Evolutionary conservation across 768 basidiomycete genomes (phyloP).

Genomic region (Boletus fagicola): DNA sequence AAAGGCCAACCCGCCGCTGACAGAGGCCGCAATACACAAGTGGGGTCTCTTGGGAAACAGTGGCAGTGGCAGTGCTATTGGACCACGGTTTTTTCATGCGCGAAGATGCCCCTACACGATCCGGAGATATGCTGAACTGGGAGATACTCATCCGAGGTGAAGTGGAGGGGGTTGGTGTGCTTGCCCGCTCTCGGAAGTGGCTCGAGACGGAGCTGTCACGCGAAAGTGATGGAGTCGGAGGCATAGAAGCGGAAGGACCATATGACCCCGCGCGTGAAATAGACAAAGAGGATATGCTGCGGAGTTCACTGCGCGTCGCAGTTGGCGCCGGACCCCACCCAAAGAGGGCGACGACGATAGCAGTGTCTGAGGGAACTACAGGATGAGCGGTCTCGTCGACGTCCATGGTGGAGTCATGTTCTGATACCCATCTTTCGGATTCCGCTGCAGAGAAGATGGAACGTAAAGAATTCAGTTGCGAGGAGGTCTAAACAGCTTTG

Average conservation of each 20-base stretch:
- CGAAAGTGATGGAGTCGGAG: slow-evolving; percentile 34
- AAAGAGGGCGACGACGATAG: slow-evolving; percentile 45
- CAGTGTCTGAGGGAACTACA: slow-evolving; percentile 36
- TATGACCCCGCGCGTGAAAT: slow-evolving; percentile 27
- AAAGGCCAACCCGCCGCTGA: slow-evolving; percentile 76
- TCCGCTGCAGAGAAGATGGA: slow-evolving; percentile 41
- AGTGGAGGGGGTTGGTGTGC: slow-evolving; percentile 23
- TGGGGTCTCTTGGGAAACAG: slow-evolving; percentile 40
- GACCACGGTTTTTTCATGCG: slow-evolving; percentile 8
- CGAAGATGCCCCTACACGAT: slow-evolving; percentile 7
- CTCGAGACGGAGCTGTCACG: slow-evolving; percentile 33
- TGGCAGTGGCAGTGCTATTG: not conserved
- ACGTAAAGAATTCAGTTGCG: slow-evolving; percentile 53
- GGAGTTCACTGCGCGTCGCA: slow-evolving; percentile 14
- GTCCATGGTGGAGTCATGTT: slow-evolving; percentile 20
- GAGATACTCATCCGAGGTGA: slow-evolving; percentile 24
- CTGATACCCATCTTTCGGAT: slow-evolving; percentile 30
- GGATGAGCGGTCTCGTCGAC: slow-evolving; percentile 10
- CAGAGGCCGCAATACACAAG: slow-evolving; percentile 68
- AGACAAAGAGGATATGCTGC: slow-evolving; percentile 19
- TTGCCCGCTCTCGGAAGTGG: slow-evolving; percentile 17
- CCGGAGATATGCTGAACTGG: slow-evolving; percentile 15
- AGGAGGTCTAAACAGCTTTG: slow-evolving; percentile 45
- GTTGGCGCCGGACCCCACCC: slow-evolving; percentile 45
- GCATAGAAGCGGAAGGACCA: slow-evolving; percentile 27